Conservation (phyloP, 2,329 filamentous ascomycete genomes). For the Sporothrix sp. region DNA sequence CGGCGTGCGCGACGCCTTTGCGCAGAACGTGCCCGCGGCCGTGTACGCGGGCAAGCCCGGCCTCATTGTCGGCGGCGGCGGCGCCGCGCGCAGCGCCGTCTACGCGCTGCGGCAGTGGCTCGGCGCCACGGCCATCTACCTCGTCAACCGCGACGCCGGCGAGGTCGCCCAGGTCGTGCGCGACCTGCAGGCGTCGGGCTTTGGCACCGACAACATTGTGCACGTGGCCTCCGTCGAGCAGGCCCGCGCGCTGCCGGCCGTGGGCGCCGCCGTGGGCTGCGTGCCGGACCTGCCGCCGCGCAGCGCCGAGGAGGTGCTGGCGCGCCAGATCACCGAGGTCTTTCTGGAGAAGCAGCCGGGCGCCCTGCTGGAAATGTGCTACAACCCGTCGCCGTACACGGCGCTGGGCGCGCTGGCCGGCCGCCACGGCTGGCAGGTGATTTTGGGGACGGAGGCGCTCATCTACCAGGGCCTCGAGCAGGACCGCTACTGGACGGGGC, state of each 20-base stretch:
- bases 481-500: slow-evolving; percentile 55
- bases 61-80: slow-evolving; percentile 67
- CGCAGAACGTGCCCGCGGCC: slow-evolving; percentile 39
- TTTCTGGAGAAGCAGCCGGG: slow-evolving; percentile 43
- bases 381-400: slow-evolving; percentile 64
- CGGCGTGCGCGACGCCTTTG: slow-evolving; percentile 65
- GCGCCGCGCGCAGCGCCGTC: slow-evolving; percentile 66
- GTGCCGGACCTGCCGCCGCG: slow-evolving; percentile 67
- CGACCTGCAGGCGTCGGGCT: slow-evolving; percentile 52
- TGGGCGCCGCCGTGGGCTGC: slow-evolving; percentile 61
- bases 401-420: slow-evolving; percentile 53
- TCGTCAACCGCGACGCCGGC: slow-evolving; percentile 61
- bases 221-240: slow-evolving; percentile 54
- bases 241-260: slow-evolving; percentile 46
- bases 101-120: slow-evolving; percentile 66
- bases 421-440: slow-evolving; percentile 58
- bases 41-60: slow-evolving; percentile 41
- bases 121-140: slow-evolving; percentile 57
- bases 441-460: slow-evolving; percentile 66
- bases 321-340: slow-evolving; percentile 44
- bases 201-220: slow-evolving; percentile 44
- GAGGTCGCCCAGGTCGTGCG: slow-evolving; percentile 59
- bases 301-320: slow-evolving; percentile 50
- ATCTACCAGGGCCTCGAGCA: slow-evolving; percentile 71
- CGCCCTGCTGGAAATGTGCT: slow-evolving; percentile 73